Base-by-base conservation (phyloP, 1,139 yeast species). In the Saccharomyces hybrid region DNA sequence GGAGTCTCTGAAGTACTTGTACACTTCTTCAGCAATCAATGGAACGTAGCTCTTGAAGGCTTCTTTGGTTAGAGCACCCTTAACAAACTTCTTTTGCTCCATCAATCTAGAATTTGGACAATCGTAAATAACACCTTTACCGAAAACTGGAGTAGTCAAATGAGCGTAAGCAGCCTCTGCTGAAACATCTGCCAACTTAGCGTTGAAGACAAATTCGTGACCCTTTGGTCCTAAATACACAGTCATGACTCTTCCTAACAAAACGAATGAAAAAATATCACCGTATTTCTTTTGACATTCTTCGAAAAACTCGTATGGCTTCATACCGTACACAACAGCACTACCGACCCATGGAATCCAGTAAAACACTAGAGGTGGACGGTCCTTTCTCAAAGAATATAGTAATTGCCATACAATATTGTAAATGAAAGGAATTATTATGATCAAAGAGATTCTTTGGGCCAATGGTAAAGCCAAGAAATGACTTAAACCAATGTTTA, bases 61-160 rank as follows among this genome's bases (percentile, higher is more conserved):
- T 51, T 89, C 97, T 60, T 81, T 81, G 47, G 97, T 86, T 63
- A 93, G 79, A 20, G 97, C 96, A 57, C 82, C 80, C 75, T 93
- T 93, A 61, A 95, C 96, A 68, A 93, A 93, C 77, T 90, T 93
- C 82, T 95, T 93, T 73, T 93, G 99, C 72, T 93, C 99, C 99
- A 93, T 95, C 65, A 93, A 80, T 63, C 90, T 83, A 66, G 83
- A 75, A 75, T 95, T 95, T 59, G 99, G 90, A 73, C 98, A 93
- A 74, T 93, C 99, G 70, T 93, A 93, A 56, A 93, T 86, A 54
- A 93, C 99, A 62, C 98, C 99, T 70, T 90, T 83, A 63, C 99
- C 99, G 66, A 93, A 93, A 28, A 90, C 97, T 16, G 99, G 99
- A 11, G 98, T 93, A 32, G 99, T 93, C 73, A 93, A 79, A 70